Evolutionary conservation across 2,329 filamentous ascomycete genomes (phyloP), one percentile per base, ranked within the genome.

Genomic region (Cordyceps javanica): DNA sequence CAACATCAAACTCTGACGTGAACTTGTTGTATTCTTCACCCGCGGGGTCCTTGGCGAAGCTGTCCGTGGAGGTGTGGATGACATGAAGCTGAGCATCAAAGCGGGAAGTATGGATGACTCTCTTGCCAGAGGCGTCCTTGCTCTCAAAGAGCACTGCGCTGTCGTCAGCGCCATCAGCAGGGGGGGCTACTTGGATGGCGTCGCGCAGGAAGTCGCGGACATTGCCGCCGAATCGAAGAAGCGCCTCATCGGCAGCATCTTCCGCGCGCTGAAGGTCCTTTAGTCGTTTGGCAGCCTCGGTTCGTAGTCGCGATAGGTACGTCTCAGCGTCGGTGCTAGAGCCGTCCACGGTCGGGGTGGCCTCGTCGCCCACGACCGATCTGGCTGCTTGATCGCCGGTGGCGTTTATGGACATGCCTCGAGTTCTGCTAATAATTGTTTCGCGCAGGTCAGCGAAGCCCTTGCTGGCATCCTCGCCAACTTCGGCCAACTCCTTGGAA

Each of bases 71-170:
- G 5, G 90, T 92, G 72, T 99, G 94, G 60, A 99, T 92, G 34
- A 96, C 91, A 69, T 99, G 93, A 61, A 99, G 77, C 73, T 97
- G 94, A 1, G 94, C 94, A 68, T 99, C 94, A 69, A 97, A 93
- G 60, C 94, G 83, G 53, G 91, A 96, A 1, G 91, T 90, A 70
- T 99, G 94, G 62, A 97, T 96, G 16, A 97, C 91, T 57, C 94
- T 82, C 78, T 94, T 97, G 26, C 92, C 93, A 51, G 85, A 83
- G 5, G 89, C 85, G 72, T 97, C 93, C 70, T 93, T 96, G 68
- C 90, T 96, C 75, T 97, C 94, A 66, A 97, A 99, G 5, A 97
- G 78, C 32, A 96, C 84, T 50, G 87, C 78, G 63, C 70, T 78
- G n/a, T 77, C 76, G 63, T 82, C 71, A 49, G 74, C 75, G 5